These are phyloP conservation scores for Penicillium robsamsonii DNA, from an alignment of 495 filamentous ascomycete species.

Conservation along the genomic window DNA sequence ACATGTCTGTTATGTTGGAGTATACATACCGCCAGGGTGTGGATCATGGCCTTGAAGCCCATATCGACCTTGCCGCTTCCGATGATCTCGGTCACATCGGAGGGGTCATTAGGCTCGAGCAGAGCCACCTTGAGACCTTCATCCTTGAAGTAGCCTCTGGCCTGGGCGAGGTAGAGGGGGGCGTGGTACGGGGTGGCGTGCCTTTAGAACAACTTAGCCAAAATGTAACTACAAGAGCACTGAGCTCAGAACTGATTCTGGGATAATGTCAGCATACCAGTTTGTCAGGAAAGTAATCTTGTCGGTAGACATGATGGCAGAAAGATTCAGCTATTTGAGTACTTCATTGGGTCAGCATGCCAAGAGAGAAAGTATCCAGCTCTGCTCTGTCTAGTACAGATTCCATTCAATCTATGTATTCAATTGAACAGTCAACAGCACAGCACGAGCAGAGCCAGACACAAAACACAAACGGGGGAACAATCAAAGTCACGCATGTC, in stretches of 20 bases:
- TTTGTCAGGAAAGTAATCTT: conserved; percentile 75
- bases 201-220: conserved; percentile 45
- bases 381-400: not conserved
- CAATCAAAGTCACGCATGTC: conserved; percentile 66
- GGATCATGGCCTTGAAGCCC: conserved; percentile 76
- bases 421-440: not conserved
- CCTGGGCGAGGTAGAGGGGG: conserved; percentile 64
- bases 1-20: not conserved
- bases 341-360: conserved; percentile 24
- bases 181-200: conserved; percentile 73
- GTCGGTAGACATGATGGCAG: conserved; percentile 63
- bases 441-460: conserved; percentile 16
- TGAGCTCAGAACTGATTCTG: not conserved
- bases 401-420: conserved; percentile 17
- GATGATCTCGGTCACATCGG: conserved; percentile 71
- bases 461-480: conserved; percentile 35
- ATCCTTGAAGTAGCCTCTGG: conserved; percentile 67
- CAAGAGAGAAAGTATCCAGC: conserved; percentile 4
- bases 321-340: conserved; percentile 20
- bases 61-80: conserved; percentile 68
- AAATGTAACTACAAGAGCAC: conserved; percentile 4
- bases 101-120: conserved; percentile 68
- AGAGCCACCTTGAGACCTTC: conserved; percentile 69
- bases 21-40: conserved; percentile 59
- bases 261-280: conserved; percentile 48